Base-by-base conservation (phyloP, 768 basidiomycete species). In the Boletus eberwhitei region DNA sequence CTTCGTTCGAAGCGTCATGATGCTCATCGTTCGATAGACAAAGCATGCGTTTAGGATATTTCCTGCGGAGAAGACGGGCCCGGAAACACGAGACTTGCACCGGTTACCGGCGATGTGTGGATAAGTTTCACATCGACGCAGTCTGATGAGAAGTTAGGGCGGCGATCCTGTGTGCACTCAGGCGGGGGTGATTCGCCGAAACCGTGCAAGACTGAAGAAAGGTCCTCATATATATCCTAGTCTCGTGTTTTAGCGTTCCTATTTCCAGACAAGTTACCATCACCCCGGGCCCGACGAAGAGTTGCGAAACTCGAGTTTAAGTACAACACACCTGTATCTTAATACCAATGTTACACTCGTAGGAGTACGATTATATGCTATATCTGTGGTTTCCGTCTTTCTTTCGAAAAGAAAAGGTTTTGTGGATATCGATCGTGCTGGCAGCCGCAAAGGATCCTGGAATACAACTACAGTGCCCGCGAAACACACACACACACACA, bases 1-100 rank as follows among this genome's bases (percentile, higher is more conserved):
- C 47, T 21, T 49, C 26, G 39, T 40, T 44, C 40, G 53, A 40
- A 54, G 41, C 8, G 35, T 31, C 42, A 38, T 64, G 48, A 24
- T 24, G 38, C 21, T 41, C 45, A 7, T 6, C 29, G 49, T 38
- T 8, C 42, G 39, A 41, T 34, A 21, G 34, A 39, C 5, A 29
- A 19, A 12, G 8, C 37, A 26, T 5, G 40, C 17, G 55, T 32
- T 16, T 13, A 45, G 45, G 12, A 13, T 5, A 6, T 13, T 26
- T 21, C 17, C n/a, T 32, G 21, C 17, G n/a, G 31, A 42, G 39
- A 40, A 38, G 40, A 37, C 7, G 24, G 42, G 22, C 11, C 26
- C 19, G 1, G 53, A 53, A 54, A 50, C 50, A 41, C 29, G 19
- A 31, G 35, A 24, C n/a, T n/a, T 17, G 19, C 17, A 17, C 52